Base-by-base conservation (phyloP, 1,139 yeast species). In the Kodamaea ohmeri region DNA sequence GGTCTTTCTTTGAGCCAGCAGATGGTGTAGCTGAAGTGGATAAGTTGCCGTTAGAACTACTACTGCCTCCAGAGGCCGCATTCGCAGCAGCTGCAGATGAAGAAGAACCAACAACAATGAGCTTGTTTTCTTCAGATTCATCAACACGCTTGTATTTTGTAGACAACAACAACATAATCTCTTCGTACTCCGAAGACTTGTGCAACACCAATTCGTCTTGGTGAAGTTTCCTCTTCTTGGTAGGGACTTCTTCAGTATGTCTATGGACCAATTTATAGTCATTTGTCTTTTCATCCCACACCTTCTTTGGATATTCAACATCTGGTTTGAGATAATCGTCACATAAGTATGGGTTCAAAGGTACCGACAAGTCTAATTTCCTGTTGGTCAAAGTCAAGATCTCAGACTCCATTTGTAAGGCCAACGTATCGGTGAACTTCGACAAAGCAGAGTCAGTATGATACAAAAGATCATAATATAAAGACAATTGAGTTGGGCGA, bases 111-210 rank as follows among this genome's bases (percentile, higher is more conserved):
- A 68, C 73, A 15, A 66, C 65, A 32, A 70, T 66, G 51, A 70
- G 61, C 37, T 63, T 64, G 41, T 65, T 65, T 25, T 65, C 73
- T 34, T 57, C 58, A 4, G 61, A 48, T 38, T 68, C 72, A 37
- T 70, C 74, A 9, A 61, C 50, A 36, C 60, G 58, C 43, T 60
- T 67, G 49, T 65, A 63, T 44, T 67, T 70, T 49, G 63, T 66
- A 2, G 75, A 67, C 36, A 71, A 57, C 35, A 71, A 59, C 41
- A 70, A 61, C 97, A 92, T 90, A 55, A 89, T 71, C 56, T 87
- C 96, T 60, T 92, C 97, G 60, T 86, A 89, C 47, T 89, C 95
- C 2, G 90, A 80, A 25, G 86, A 83, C 51, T 85, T 85, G 53
- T 87, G 96, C 47, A 70, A 51, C 4, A 67, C 61, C 51, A 69